Conservation (phyloP, 106 monocot genomes). For the Alisma plantagoaquatica region DNA sequence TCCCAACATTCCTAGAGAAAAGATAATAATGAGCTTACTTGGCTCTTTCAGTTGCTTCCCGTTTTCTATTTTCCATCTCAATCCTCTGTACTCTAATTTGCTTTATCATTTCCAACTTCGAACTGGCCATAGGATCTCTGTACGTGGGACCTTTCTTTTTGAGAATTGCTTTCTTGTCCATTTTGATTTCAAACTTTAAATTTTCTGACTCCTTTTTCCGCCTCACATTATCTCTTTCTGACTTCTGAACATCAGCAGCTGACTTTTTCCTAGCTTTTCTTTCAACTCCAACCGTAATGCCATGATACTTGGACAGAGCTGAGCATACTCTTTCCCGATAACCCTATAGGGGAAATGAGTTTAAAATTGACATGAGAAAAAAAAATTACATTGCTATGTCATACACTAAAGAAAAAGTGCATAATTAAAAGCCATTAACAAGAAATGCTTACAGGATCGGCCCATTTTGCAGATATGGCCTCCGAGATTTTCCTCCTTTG, state of each 20-base stretch:
- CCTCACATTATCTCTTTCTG: conserved; percentile 14
- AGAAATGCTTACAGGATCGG: conserved; percentile 56
- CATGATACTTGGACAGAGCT: conserved; percentile 71
- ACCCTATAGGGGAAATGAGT: conserved; percentile 43
- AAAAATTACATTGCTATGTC: no score
- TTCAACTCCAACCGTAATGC: conserved; percentile 37
- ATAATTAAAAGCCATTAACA: background rate
- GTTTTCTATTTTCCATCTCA: conserved; percentile 51
- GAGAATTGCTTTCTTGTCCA: conserved; percentile 18
- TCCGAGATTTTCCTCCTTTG: conserved; percentile 82
- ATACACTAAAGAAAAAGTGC: background rate
- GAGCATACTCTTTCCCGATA: conserved; percentile 72
- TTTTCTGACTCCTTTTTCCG: conserved; percentile 21
- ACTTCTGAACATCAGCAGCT: conserved; percentile 19
- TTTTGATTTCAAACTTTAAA: conserved; percentile 15
- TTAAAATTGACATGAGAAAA: no score
- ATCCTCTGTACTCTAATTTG: conserved; percentile 63
- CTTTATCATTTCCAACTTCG: conserved; percentile 94
- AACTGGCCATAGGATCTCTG: conserved; percentile 73
- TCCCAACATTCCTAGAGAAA: no score
- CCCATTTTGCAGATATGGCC: conserved; percentile 89
- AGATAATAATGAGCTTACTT: conserved; percentile 55
- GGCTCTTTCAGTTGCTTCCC: conserved; percentile 69
- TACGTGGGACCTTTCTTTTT: conserved; percentile 45
- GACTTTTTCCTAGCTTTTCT: conserved; percentile 39